phyloP scores from a whole-genome alignment of 2,329 filamentous ascomycete genomes.

The Colletotrichum sp. region DNA sequence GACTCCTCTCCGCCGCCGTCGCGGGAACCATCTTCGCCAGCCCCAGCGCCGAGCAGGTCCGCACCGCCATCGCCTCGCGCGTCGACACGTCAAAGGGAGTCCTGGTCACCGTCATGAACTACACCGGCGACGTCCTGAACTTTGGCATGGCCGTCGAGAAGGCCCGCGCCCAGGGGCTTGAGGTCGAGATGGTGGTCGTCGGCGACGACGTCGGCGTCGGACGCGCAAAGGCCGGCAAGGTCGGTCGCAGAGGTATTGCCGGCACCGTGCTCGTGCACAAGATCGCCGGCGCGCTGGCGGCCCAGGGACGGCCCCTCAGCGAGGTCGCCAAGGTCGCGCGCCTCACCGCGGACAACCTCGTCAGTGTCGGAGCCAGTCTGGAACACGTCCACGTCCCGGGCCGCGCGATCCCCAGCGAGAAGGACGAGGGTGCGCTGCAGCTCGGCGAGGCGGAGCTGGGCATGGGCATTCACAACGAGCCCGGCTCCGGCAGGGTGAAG shows the following conservation, averaged over 20 bases:
- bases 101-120: conserved; percentile 94
- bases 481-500: conserved; percentile 58
- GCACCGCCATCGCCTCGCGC: conserved; percentile 57
- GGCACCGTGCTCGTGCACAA: conserved; percentile 93
- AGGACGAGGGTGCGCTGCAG: conserved; percentile 60
- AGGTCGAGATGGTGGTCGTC: conserved; percentile 89
- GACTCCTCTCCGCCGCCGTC: conserved; percentile 75
- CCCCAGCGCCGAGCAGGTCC: conserved; percentile 80
- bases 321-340: conserved; percentile 77
- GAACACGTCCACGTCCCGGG: conserved; percentile 95
- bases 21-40: conserved; percentile 85
- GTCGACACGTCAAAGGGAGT: conserved; percentile 78
- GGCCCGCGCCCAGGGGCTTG: conserved; percentile 77
- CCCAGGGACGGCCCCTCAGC: conserved; percentile 68
- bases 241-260: conserved; percentile 88
- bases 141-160: conserved; percentile 96
- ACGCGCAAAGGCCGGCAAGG: conserved; percentile 82
- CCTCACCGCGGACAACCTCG: conserved; percentile 75
- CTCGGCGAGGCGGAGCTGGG: conserved; percentile 67
- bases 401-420: conserved; percentile 52
- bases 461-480: conserved; percentile 81
- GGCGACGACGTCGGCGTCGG: conserved; percentile 93
- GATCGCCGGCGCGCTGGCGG: conserved; percentile 83
- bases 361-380: conserved; percentile 85
- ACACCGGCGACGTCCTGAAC: conserved; percentile 88